Evolutionary conservation across 2,329 filamentous ascomycete species (phyloP).

Genomic region (Elsinoe ampelina): DNA sequence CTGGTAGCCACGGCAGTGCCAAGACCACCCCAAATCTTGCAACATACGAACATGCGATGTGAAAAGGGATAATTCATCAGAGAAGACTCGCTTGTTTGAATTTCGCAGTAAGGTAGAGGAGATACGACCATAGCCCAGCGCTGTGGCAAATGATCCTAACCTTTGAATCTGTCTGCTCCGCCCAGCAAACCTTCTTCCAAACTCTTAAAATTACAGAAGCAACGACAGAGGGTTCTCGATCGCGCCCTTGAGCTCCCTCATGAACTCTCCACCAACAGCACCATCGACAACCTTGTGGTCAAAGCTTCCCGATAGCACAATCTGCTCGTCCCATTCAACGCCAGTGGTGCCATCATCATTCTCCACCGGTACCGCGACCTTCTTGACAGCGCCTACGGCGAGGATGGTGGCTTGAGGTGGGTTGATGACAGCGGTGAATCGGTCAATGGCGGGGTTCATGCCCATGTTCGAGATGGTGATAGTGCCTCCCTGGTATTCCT

Average conservation of each 20-base stretch:
- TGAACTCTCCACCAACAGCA: constrained; percentile 92
- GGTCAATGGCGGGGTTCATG: constrained; percentile 94
- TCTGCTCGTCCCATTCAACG: constrained; percentile 94
- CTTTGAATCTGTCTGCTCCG: background rate
- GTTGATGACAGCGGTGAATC: constrained; percentile 98
- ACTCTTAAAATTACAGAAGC: constrained; percentile 55
- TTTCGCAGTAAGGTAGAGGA: background rate
- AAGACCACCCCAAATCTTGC: background rate
- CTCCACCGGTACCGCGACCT: constrained; percentile 83
- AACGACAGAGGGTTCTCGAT: constrained; percentile 95
- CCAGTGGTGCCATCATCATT: constrained; percentile 65
- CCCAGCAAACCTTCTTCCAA: background rate
- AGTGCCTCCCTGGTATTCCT: constrained; percentile 97
- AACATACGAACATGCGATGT: background rate
- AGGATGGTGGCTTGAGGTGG: constrained; percentile 93
- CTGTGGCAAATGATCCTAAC: background rate
- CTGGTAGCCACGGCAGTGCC: background rate
- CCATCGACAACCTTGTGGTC: constrained; percentile 99
- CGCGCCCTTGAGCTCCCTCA: constrained; percentile 93
- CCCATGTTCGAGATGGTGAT: constrained; percentile 99
- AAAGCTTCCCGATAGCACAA: constrained; percentile 87
- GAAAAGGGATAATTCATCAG: background rate
- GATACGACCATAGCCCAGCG: background rate
- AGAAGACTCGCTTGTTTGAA: background rate
- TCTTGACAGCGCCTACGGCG: constrained; percentile 87